A percentile compares a stretch with the other conserved stretches of the same genome.
These are phyloP conservation scores for Camelina laxa DNA, from an alignment of 345 rosid species.

Conservation along the genomic window DNA sequence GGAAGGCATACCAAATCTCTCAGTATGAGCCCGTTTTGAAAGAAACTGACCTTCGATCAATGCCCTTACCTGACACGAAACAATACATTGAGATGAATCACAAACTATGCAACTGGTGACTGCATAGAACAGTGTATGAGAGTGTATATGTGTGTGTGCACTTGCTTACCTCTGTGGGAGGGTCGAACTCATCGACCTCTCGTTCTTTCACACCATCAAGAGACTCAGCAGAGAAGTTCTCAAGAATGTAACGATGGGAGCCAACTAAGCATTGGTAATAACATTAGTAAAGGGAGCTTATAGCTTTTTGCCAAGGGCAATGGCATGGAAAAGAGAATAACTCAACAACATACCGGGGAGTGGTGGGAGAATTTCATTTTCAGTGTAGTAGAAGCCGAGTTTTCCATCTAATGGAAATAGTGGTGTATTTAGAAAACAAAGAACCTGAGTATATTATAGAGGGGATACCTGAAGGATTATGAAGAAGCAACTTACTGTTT, in stretches of 20 bases:
- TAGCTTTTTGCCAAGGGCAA: background rate
- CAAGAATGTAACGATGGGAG: slow-evolving; percentile 69
- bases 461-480: background rate
- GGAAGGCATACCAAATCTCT: slow-evolving; percentile 88
- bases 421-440: slow-evolving; percentile 39
- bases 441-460: slow-evolving; percentile 24
- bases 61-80: slow-evolving; percentile 70
- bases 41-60: slow-evolving; percentile 88
- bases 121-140: background rate
- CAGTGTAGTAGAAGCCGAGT: slow-evolving; percentile 94
- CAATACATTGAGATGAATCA: background rate
- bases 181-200: slow-evolving; percentile 78
- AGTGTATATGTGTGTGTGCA: background rate
- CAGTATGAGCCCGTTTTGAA: slow-evolving; percentile 84
- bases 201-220: slow-evolving; percentile 54
- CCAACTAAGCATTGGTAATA: slow-evolving; percentile 60
- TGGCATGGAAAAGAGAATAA: background rate
- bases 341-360: slow-evolving; percentile 69
- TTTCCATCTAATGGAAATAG: slow-evolving; percentile 68
- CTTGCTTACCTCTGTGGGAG: slow-evolving; percentile 79
- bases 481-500: slow-evolving; percentile 55
- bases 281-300: slow-evolving; percentile 6
- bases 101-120: slow-evolving; percentile 10
- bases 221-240: slow-evolving; percentile 56
- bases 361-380: slow-evolving; percentile 96